A percentile compares a stretch with the other conserved stretches of the same genome.
Evolutionary conservation across 2,329 filamentous ascomycete species (phyloP).

Genomic region (Pestalotiopsis sp.): DNA sequence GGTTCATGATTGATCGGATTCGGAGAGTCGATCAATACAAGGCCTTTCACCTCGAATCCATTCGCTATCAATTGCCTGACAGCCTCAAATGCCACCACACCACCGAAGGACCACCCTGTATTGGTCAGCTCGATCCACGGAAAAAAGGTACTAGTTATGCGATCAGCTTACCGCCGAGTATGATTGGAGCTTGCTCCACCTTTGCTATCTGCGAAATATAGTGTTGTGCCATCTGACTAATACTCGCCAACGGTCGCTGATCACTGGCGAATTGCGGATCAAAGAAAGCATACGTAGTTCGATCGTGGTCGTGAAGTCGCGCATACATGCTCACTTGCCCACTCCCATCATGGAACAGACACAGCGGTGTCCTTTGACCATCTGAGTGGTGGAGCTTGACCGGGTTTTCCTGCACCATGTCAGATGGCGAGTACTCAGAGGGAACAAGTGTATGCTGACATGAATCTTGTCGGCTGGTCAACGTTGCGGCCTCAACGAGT

Average conservation of each 20-base stretch:
- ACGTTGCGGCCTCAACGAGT: neutral
- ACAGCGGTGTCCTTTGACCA: slow-evolving; percentile 2
- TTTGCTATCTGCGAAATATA: slow-evolving; percentile 10
- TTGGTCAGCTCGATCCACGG: neutral
- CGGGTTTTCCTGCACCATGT: neutral
- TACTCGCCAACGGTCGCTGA: slow-evolving; percentile 3
- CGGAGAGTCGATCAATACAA: slow-evolving; percentile 45
- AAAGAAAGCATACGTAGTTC: slow-evolving; percentile 10
- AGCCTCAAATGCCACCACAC: slow-evolving; percentile 54
- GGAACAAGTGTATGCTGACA: neutral
- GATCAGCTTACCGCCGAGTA: slow-evolving; percentile 9
- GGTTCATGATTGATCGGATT: slow-evolving; percentile 46
- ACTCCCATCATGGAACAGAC: slow-evolving; percentile 13
- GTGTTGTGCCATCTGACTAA: slow-evolving; percentile 16
- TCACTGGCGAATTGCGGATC: slow-evolving; percentile 12
- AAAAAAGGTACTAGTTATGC: neutral
- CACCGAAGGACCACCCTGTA: slow-evolving; percentile 60
- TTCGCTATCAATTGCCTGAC: slow-evolving; percentile 37
- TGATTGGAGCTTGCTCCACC: neutral
- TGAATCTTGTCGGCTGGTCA: neutral
- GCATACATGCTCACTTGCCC: slow-evolving; percentile 13
- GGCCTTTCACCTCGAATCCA: slow-evolving; percentile 36
- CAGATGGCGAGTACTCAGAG: slow-evolving; percentile 5
- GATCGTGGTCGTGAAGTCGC: slow-evolving; percentile 9
- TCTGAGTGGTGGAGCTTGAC: neutral